These are phyloP conservation scores for Xylariaceae sp. DNA, from an alignment of 2,329 filamentous ascomycete genomes.

Conservation along the genomic window DNA sequence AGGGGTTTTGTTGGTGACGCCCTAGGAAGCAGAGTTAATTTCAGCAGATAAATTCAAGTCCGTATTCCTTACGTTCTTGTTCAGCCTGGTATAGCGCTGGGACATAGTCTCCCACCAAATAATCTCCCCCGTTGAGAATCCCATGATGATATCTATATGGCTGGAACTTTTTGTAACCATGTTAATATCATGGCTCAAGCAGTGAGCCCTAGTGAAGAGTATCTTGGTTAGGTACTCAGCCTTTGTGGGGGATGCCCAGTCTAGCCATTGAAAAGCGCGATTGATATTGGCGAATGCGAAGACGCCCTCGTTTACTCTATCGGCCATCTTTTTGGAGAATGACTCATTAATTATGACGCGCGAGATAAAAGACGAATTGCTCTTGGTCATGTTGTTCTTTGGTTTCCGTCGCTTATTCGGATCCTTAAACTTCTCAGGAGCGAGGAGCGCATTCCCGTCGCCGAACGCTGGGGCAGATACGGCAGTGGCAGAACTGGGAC, in stretches of 20 bases:
- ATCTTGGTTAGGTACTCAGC: constrained; percentile 93
- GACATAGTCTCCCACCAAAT: constrained; percentile 98
- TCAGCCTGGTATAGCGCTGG: constrained; percentile 90
- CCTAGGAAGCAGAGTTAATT: constrained; percentile 44
- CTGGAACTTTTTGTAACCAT: constrained; percentile 69
- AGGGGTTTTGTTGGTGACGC: constrained; percentile 79
- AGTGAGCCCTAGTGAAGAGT: constrained; percentile 93
- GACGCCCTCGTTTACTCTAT: constrained; percentile 71
- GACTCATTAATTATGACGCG: constrained; percentile 86
- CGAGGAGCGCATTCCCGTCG: constrained; percentile 74
- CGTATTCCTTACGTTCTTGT: constrained; percentile 72
- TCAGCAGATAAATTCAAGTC: neutral
- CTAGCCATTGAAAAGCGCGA: constrained; percentile 92
- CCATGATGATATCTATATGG: constrained; percentile 90
- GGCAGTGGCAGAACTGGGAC: constrained; percentile 39
- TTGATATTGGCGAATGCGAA: constrained; percentile 96
- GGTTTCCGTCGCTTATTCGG: constrained; percentile 82
- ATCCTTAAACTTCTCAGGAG: constrained; percentile 61
- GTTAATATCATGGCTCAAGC: constrained; percentile 91
- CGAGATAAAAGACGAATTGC: constrained; percentile 98
- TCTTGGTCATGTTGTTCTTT: constrained; percentile 98
- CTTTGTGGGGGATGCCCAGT: constrained; percentile 72
- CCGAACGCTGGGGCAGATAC: constrained; percentile 68
- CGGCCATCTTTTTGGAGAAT: constrained; percentile 71
- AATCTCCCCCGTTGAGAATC: constrained; percentile 93